These are phyloP conservation scores for Puya raimondii DNA, from an alignment of 176 grass and related monocot genomes.

Conservation along the genomic window DNA sequence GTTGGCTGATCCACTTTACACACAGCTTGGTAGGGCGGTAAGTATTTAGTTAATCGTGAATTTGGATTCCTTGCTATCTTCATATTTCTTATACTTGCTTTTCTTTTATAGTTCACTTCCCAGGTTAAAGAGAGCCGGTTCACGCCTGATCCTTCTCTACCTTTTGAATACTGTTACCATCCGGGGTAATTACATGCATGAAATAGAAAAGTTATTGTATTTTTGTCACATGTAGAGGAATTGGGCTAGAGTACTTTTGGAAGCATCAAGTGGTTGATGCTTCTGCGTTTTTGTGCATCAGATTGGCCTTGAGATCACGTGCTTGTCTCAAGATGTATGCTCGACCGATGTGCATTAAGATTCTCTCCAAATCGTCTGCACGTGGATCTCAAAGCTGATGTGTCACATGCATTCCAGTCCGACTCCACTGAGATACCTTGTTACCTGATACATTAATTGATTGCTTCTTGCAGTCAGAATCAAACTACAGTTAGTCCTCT, in stretches of 20 bases:
- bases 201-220: background rate
- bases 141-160: background rate
- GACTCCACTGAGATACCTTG: no score
- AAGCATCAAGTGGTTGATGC: no score
- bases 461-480: conserved; percentile 17
- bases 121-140: conserved; percentile 14
- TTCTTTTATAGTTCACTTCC: conserved; percentile 20
- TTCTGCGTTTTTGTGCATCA: no score
- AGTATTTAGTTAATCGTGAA: conserved; percentile 2
- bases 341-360: no score
- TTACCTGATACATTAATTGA: background rate
- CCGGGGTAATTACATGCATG: conserved; percentile 16
- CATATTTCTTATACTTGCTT: background rate
- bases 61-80: background rate
- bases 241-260: no score
- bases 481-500: conserved; percentile 1
- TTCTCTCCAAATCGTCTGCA: no score
- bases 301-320: no score
- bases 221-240: background rate
- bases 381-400: no score
- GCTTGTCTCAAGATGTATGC: no score
- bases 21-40: conserved; percentile 22
- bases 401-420: background rate
- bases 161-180: conserved; percentile 36
- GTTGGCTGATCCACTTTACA: conserved; percentile 23